Conservation (phyloP, 129 eudicot genomes). For the Tagetes erecta region DNA sequence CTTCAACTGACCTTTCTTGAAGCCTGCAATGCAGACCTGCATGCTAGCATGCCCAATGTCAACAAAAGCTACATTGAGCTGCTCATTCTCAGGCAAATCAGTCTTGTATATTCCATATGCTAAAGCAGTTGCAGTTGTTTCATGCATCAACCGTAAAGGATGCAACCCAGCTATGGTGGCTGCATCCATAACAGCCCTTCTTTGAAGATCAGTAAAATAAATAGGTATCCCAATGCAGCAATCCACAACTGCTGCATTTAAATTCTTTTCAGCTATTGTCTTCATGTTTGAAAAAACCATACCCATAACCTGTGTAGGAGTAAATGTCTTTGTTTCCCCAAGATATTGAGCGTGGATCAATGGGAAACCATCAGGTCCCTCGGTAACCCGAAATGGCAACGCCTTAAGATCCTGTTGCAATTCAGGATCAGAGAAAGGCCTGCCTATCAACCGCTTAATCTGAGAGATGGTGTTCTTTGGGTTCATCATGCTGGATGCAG, state of each 20-base stretch:
- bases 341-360: conserved; percentile 65
- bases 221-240: conserved; percentile 88
- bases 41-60: conserved; percentile 91
- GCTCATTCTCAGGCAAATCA: conserved; percentile 85
- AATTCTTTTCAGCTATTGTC: conserved; percentile 72
- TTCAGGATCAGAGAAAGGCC: conserved; percentile 75
- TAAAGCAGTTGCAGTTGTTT: conserved; percentile 89
- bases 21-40: conserved; percentile 90
- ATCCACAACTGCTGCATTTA: conserved; percentile 78
- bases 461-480: conserved; percentile 87
- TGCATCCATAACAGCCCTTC: conserved; percentile 84
- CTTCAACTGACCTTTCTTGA: conserved; percentile 89
- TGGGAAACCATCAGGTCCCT: conserved; percentile 85
- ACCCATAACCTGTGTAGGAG: conserved; percentile 77
- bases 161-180: conserved; percentile 81
- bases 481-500: conserved; percentile 90
- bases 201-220: conserved; percentile 83
- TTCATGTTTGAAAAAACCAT: conserved; percentile 79
- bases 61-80: conserved; percentile 75
- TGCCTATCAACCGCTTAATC: conserved; percentile 73
- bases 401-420: conserved; percentile 74
- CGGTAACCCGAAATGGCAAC: conserved; percentile 64
- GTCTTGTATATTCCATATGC: conserved; percentile 91
- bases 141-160: conserved; percentile 84
- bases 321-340: conserved; percentile 67